Evolutionary conservation across 495 filamentous ascomycete species (phyloP).

Genomic region (Hyaloscypha bicolor): DNA sequence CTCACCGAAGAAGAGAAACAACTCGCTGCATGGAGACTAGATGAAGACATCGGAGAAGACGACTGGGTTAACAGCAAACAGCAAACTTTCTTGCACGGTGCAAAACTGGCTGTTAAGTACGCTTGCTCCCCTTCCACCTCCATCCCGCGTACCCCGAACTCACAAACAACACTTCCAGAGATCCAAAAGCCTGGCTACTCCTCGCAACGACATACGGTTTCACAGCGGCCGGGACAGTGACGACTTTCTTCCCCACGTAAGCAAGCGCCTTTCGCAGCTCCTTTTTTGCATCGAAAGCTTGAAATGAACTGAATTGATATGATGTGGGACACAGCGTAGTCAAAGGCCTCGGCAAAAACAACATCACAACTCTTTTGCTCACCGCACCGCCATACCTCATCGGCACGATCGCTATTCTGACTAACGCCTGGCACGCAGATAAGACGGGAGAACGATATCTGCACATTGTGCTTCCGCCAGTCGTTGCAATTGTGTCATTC

Average conservation of each 20-base stretch:
- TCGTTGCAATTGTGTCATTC: slow-evolving; percentile 69
- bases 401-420: slow-evolving; percentile 66
- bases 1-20: slow-evolving; percentile 67
- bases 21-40: slow-evolving; percentile 67
- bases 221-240: slow-evolving; percentile 69
- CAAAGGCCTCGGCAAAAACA: slow-evolving; percentile 6
- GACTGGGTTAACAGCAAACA: slow-evolving; percentile 66
- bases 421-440: slow-evolving; percentile 72
- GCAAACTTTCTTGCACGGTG: slow-evolving; percentile 65
- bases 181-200: slow-evolving; percentile 14
- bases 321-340: slow-evolving; percentile 28
- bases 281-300: too few species aligned
- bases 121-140: too few species aligned
- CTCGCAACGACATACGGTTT: slow-evolving; percentile 67
- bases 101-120: slow-evolving; percentile 68
- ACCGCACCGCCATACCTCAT: slow-evolving; percentile 78
- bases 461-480: slow-evolving; percentile 71
- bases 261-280: slow-evolving; percentile 40
- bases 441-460: slow-evolving; percentile 75
- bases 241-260: slow-evolving; percentile 68
- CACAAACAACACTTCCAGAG: slow-evolving; percentile 23
- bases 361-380: slow-evolving; percentile 63
- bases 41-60: slow-evolving; percentile 77
- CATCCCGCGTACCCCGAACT: too few species aligned
- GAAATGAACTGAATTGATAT: too few species aligned